A percentile compares a stretch with the other conserved stretches of the same genome.
Conservation (phyloP, 202 grass and related monocot genomes). For the Zoysia matrella region DNA sequence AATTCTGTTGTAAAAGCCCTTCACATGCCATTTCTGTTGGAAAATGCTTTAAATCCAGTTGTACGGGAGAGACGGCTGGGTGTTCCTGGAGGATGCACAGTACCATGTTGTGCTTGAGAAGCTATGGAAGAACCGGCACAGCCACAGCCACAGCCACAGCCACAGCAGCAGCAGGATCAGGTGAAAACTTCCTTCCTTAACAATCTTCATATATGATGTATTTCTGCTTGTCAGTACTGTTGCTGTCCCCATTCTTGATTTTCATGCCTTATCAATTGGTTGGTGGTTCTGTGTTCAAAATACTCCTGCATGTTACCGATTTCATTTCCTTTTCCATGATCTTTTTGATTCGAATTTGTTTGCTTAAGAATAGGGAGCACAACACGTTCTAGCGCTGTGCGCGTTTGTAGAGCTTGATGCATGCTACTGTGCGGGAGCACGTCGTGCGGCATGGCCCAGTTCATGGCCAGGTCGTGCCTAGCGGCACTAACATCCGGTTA, state of each 20-base stretch:
- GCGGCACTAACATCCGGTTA: too few species aligned
- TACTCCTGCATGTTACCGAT: too few species aligned
- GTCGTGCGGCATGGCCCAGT: too few species aligned
- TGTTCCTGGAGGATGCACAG: constrained; percentile 29
- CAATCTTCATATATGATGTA: background rate
- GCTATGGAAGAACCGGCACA: constrained; percentile 34
- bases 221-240: background rate
- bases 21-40: background rate
- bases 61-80: constrained; percentile 34
- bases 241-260: background rate
- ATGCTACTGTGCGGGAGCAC: too few species aligned
- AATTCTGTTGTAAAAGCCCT: background rate
- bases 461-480: too few species aligned
- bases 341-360: too few species aligned
- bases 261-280: background rate
- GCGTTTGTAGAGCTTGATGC: too few species aligned
- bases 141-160: background rate
- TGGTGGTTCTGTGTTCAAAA: too few species aligned
- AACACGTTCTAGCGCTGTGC: too few species aligned
- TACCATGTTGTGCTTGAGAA: constrained; percentile 19
- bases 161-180: constrained; percentile 19
- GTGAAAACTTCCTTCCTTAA: background rate
- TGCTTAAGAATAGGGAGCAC: too few species aligned
- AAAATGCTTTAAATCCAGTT: constrained; percentile 27
- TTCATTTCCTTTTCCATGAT: too few species aligned